Conservation (phyloP, 1,284 basidiomycete species). For the Cryptococcus deneoformans region DNA sequence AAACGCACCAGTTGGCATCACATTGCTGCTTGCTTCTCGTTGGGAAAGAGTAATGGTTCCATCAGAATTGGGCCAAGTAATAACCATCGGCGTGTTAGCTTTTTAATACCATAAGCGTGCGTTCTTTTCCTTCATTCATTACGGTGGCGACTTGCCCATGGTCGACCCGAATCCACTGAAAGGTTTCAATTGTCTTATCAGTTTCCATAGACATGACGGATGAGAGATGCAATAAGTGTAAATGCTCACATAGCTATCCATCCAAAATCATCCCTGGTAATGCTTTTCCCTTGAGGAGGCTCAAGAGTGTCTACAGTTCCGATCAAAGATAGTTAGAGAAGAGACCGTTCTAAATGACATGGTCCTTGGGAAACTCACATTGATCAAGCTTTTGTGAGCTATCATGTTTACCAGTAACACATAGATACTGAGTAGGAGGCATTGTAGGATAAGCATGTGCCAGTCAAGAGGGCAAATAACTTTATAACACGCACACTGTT, state of each 20-base stretch:
- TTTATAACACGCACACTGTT: slow-evolving; percentile 8
- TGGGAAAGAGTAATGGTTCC: slow-evolving; percentile 61
- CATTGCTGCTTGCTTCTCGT: slow-evolving; percentile 53
- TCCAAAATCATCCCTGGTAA: slow-evolving; percentile 52
- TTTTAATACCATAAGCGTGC: slow-evolving; percentile 4
- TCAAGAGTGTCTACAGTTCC: slow-evolving; percentile 20
- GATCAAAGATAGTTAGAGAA: too few relatives aligned
- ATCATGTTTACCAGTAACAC: slow-evolving; percentile 27
- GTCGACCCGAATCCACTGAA: slow-evolving; percentile 54
- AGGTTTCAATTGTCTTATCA: neutral
- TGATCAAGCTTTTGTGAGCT: slow-evolving; percentile 19
- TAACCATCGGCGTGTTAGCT: slow-evolving; percentile 58
- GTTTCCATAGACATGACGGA: neutral
- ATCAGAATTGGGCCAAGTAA: slow-evolving; percentile 62
- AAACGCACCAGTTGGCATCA: slow-evolving; percentile 53
- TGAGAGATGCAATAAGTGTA: slow-evolving; percentile 51
- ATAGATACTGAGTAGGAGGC: slow-evolving; percentile 20
- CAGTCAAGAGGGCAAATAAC: neutral
- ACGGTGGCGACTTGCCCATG: slow-evolving; percentile 46
- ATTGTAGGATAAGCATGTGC: neutral
- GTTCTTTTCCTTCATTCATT: neutral
- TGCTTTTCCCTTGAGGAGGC: slow-evolving; percentile 12
- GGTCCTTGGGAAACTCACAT: slow-evolving; percentile 16
- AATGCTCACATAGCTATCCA: slow-evolving; percentile 58
- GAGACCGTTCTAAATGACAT: too few relatives aligned